A percentile compares a stretch with the other conserved stretches of the same genome.
Conservation (phyloP, 805 yeast species). For the Cyberlindnera saturnus region DNA sequence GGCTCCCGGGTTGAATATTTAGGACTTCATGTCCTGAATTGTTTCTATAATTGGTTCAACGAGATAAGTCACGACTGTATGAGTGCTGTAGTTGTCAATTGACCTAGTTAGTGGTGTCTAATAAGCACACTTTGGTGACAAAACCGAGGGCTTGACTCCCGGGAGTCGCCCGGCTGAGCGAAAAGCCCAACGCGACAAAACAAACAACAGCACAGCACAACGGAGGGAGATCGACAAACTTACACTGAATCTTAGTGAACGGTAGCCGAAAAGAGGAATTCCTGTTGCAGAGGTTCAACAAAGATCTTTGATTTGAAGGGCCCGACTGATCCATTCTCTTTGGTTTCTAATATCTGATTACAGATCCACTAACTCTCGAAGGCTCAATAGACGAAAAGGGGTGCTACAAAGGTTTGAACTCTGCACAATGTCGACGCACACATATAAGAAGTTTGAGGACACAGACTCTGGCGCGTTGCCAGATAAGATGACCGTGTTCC, state of each 20-base stretch:
- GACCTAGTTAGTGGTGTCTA: too few relatives aligned
- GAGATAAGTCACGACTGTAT: too few relatives aligned
- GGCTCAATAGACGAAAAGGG: background rate
- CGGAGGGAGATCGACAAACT: too few relatives aligned
- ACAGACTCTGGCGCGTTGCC: constrained; percentile 61
- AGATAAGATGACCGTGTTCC: constrained; percentile 96
- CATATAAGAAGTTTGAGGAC: constrained; percentile 82
- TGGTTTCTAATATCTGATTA: background rate
- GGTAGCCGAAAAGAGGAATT: too few relatives aligned
- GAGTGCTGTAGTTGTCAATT: too few relatives aligned
- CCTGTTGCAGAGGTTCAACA: too few relatives aligned
- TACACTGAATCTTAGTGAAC: too few relatives aligned
- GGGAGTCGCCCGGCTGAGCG: background rate
- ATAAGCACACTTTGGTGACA: too few relatives aligned
- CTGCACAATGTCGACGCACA: constrained; percentile 63
- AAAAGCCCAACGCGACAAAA: constrained; percentile 1
- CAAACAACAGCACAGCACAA: background rate
- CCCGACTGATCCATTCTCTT: background rate
- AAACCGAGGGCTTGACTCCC: background rate
- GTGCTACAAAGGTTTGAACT: constrained; percentile 1
- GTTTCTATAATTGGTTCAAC: background rate
- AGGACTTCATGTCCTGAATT: background rate
- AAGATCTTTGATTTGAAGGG: too few relatives aligned
- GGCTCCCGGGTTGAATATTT: background rate
- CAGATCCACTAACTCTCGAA: too few relatives aligned